Percentiles rank a stretch among this genome's conserved stretches.
Conservation (phyloP, 208 protist genomes). For the Lotmaria passim region DNA sequence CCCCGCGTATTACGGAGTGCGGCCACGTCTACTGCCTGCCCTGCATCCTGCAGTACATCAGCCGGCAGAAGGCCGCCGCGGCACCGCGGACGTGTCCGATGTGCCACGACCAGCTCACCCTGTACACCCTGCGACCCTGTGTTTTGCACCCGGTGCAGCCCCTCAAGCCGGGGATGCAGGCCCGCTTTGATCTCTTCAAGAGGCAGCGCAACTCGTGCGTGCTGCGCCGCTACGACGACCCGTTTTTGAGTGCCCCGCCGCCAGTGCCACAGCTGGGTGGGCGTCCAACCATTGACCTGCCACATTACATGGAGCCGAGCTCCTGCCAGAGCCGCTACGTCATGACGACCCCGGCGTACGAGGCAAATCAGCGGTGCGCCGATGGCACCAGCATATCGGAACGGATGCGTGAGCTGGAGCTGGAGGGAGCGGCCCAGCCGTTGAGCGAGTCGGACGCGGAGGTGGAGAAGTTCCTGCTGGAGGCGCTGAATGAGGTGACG, state of each 20-base stretch:
- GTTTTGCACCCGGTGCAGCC: conserved; percentile 50
- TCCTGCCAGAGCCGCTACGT: conserved; percentile 78
- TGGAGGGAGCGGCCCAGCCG: conserved; percentile 35
- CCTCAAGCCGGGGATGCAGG: conserved; percentile 36
- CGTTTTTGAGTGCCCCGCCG: conserved; percentile 2
- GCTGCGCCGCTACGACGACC: conserved; percentile 76
- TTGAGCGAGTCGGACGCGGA: conserved; percentile 64
- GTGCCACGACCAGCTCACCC: conserved; percentile 61
- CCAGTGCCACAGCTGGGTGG: conserved; percentile 2
- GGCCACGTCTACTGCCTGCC: conserved; percentile 85
- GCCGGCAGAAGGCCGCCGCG: conserved; percentile 42
- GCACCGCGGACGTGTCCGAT: conserved; percentile 77
- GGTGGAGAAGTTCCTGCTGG: conserved; percentile 47
- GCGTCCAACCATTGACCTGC: conserved; percentile 39
- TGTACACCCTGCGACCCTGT: conserved; percentile 63
- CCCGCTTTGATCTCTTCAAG: conserved; percentile 74
- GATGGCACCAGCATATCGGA: conserved; percentile 62
- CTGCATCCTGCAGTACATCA: conserved; percentile 80
- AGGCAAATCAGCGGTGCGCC: conserved; percentile 47
- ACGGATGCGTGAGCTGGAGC: conserved; percentile 47
- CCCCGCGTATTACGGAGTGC: conserved; percentile 86
- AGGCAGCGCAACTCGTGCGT: conserved; percentile 60
- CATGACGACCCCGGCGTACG: conserved; percentile 53
- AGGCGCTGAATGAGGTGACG: conserved; percentile 63
- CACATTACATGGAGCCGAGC: conserved; percentile 53